Base-by-base conservation (phyloP, 176 grass and related monocot species). In the Zoysia pacifica region DNA sequence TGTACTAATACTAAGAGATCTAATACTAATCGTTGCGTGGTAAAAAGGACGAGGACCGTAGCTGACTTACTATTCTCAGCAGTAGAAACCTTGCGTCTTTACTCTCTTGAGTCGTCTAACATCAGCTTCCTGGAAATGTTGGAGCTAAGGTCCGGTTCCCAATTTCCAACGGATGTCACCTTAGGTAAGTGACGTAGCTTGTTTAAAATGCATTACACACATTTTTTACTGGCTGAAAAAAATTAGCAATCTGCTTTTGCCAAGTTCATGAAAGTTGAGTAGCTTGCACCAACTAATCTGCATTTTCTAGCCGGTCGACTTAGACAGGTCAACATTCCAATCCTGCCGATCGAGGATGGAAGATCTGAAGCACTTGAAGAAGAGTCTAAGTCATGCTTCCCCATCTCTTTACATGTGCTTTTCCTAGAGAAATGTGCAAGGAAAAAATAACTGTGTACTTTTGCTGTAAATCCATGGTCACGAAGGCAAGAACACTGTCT, bases 311-410 rank as follows among this genome's bases (percentile, higher is more conserved):
- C 40, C 12, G 18, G 74, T 42, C 5, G 44, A 37, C 9, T 45
- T 43, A 48, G 45, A 45, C 36, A 37, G 4, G 54, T 52, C 53
- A 45, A 45, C 40, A 48, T 73, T 85, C 36, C 9, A 56, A 15
- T 56, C 1, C 28, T 77, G n/a, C 2, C n/a, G 28, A 28, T 28
- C 28, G 5, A 79, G 15, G 40, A 76, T 80, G 64, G 18, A 41
- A 58, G 51, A 74, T 74, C n/a, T 44, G 72, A 74, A 56, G 40
- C 60, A 53, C 41, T 51, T 47, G 50, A 43, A 20, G 44, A 78
- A 80, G 62, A 69, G 13, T 70, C 78, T 63, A 70, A 79, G 72
- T 82, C 85, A 76, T 71, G 72, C 72, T 67, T 81, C 11, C 14
- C 14, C 55, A 69, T 38, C 55, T 39, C 11, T 48, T 54, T 16